These are phyloP conservation scores for Apiospora rasikravindrae DNA, from an alignment of 2,329 filamentous ascomycete genomes.

Conservation along the genomic window DNA sequence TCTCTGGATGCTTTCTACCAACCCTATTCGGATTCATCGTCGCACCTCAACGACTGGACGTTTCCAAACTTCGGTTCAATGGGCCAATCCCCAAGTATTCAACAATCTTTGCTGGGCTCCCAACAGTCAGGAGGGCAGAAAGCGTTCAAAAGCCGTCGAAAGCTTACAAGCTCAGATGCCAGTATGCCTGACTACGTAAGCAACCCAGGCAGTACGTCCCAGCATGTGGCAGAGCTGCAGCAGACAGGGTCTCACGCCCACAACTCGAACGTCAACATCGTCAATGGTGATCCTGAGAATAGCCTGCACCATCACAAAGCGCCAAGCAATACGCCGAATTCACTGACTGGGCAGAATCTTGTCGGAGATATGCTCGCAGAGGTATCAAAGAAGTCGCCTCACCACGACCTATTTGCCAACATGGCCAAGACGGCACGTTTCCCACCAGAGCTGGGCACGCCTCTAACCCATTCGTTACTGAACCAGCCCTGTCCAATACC, in stretches of 20 bases:
- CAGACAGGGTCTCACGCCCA: conserved; percentile 30
- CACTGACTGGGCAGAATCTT: not conserved
- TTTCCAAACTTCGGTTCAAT: conserved; percentile 26
- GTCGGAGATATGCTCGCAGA: conserved; percentile 17
- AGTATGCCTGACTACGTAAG: conserved; percentile 49
- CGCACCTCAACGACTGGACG: conserved; percentile 34
- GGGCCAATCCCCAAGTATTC: conserved; percentile 28
- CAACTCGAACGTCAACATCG: not conserved
- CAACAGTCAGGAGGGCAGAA: conserved; percentile 27
- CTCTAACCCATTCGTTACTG: conserved; percentile 54
- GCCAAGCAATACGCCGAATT: conserved; percentile 12
- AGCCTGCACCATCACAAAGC: not conserved
- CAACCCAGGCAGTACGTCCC: conserved; percentile 24
- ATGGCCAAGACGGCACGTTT: conserved; percentile 32
- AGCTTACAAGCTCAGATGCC: conserved; percentile 43
- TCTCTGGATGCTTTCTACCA: conserved; percentile 35
- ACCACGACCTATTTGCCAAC: conserved; percentile 35
- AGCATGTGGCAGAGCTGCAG: conserved; percentile 32
- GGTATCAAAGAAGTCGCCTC: conserved; percentile 21
- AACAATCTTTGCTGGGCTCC: conserved; percentile 28
- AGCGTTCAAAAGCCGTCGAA: conserved; percentile 32
- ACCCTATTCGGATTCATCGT: conserved; percentile 32
- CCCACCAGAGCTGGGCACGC: conserved; percentile 45
- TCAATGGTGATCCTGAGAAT: not conserved
- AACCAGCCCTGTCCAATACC: conserved; percentile 51